phyloP scores from a whole-genome alignment of 768 basidiomycete species.

The Suillus lakei region DNA sequence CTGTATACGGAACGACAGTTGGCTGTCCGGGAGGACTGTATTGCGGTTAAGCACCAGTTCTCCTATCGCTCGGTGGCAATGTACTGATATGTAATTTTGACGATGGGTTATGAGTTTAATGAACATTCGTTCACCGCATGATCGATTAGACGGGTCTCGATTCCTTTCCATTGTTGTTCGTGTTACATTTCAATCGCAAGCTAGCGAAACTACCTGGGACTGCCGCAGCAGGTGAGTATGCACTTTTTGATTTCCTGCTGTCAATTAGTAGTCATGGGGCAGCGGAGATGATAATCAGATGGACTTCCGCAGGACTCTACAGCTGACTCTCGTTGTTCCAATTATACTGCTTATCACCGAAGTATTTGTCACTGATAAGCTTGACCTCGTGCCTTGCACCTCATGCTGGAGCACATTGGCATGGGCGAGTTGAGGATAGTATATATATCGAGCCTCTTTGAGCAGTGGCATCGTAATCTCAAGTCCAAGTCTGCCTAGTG shows the following conservation, averaged over 20 bases:
- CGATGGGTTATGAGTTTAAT: neutral
- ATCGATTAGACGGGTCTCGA: neutral
- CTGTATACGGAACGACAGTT: conserved; percentile 30
- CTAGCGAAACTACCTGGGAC: neutral
- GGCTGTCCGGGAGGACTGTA: conserved; percentile 35
- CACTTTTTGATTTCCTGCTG: neutral
- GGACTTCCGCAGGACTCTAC: conserved; percentile 1
- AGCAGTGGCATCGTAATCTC: neutral
- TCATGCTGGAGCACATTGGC: neutral
- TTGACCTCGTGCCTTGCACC: neutral
- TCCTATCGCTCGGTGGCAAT: neutral
- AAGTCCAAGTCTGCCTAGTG: neutral
- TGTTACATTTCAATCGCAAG: neutral
- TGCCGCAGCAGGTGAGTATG: neutral
- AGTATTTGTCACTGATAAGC: neutral
- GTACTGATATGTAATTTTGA: neutral
- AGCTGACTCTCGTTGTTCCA: neutral
- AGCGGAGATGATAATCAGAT: neutral
- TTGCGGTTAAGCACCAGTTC: conserved; percentile 24
- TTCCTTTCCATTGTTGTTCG: neutral
- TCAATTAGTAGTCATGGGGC: neutral
- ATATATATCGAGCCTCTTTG: neutral
- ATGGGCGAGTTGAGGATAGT: neutral
- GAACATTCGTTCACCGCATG: neutral
- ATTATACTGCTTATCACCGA: neutral